Evolutionary conservation across 305 asterid species (phyloP).

Genomic region (Andrographis paniculata): DNA sequence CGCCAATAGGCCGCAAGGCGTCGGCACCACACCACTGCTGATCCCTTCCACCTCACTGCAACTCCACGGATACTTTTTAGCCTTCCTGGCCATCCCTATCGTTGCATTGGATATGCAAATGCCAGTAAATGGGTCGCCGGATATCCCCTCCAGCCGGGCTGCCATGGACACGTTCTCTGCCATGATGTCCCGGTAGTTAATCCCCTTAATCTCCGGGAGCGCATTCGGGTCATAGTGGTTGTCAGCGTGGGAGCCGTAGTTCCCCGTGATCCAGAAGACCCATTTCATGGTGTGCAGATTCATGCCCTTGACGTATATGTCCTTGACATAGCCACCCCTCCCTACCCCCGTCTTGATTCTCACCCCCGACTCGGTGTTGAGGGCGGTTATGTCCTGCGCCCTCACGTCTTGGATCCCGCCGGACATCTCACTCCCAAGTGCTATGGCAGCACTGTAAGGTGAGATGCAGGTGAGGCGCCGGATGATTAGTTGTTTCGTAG

Average conservation of each 20-base stretch:
- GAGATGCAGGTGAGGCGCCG: conserved; percentile 78
- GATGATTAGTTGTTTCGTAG: conserved; percentile 62
- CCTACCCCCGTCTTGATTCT: conserved; percentile 44
- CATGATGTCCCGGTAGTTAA: conserved; percentile 57
- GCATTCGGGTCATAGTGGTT: conserved; percentile 53
- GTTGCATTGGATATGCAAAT: conserved; percentile 74
- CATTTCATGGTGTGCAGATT: conserved; percentile 46
- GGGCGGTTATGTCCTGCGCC: conserved; percentile 34
- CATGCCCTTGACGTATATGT: conserved; percentile 40
- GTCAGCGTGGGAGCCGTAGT: conserved; percentile 61
- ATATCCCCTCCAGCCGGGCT: conserved; percentile 59
- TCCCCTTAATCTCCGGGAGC: conserved; percentile 48
- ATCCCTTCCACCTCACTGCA: conserved; percentile 44
- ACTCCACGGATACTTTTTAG: conserved; percentile 60
- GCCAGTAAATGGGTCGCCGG: conserved; percentile 67
- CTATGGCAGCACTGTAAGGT: conserved; percentile 84
- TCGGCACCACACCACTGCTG: conserved; percentile 43
- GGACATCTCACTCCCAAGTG: conserved; percentile 65
- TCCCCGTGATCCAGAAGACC: conserved; percentile 64
- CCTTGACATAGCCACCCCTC: conserved; percentile 42
- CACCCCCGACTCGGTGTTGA: conserved; percentile 42
- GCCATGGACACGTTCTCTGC: conserved; percentile 57
- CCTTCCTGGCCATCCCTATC: conserved; percentile 49
- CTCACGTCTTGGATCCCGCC: conserved; percentile 46
- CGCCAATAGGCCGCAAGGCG: conserved; percentile 39